phyloP scores from a whole-genome alignment of 169 alveolate species.

The Prorocentrum cordatum region DNA sequence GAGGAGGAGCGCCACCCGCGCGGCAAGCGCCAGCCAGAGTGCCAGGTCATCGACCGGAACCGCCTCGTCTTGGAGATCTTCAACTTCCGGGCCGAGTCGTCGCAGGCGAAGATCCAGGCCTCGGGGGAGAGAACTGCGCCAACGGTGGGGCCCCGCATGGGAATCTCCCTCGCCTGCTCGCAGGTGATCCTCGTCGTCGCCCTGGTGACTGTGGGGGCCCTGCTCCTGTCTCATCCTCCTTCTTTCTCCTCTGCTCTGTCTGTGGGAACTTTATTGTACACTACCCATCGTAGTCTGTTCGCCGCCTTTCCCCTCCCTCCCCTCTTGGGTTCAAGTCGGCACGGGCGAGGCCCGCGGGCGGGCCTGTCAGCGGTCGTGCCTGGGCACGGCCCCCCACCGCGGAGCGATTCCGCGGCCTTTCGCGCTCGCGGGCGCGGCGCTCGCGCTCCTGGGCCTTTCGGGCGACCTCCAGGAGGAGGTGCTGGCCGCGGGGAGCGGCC shows the following conservation, averaged over 20 bases:
- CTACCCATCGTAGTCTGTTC: no score
- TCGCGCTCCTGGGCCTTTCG: background rate
- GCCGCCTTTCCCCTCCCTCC: no score
- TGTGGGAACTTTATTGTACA: background rate
- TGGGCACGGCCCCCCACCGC: no score
- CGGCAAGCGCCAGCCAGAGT: background rate
- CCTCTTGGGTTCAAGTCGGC: no score
- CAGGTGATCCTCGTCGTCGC: no score
- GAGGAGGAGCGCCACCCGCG: no score
- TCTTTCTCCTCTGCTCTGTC: background rate
- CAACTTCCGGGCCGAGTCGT: constrained; percentile 25
- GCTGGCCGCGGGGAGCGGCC: no score
- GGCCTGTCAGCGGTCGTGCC: no score
- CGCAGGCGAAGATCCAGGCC: constrained; percentile 48
- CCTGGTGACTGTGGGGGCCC: constrained; percentile 33
- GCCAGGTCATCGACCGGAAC: constrained; percentile 18
- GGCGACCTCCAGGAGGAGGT: background rate
- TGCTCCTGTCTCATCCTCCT: background rate
- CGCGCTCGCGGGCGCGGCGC: no score
- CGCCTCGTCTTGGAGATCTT: constrained; percentile 19
- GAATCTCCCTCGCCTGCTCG: no score
- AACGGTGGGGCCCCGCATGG: background rate
- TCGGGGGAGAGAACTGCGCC: background rate
- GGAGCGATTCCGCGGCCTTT: no score
- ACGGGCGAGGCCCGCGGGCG: no score